Percentiles rank a stretch among this genome's conserved stretches.
These are phyloP conservation scores for Sporothrix dimorphospora DNA, from an alignment of 2,329 filamentous ascomycete species.

Conservation along the genomic window DNA sequence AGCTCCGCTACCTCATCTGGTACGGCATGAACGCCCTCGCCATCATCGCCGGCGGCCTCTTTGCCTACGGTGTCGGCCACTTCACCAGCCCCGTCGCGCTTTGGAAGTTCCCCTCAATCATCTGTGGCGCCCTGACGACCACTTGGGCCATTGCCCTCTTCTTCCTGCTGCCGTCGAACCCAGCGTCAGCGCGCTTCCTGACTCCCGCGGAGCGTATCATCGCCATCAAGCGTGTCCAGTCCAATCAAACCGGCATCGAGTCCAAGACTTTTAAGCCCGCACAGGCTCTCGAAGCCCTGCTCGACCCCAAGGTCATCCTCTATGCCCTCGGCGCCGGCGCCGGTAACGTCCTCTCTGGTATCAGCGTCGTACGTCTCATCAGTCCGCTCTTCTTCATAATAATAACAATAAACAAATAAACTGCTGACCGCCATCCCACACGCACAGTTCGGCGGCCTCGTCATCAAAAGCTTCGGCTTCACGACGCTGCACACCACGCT, in stretches of 20 bases:
- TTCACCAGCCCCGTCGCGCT: not conserved
- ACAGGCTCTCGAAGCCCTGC: constrained; percentile 27
- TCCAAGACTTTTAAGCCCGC: constrained; percentile 25
- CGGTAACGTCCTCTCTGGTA: not conserved
- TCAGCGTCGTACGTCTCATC: no score
- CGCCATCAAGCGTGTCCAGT: constrained; percentile 40
- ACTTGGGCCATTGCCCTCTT: not conserved
- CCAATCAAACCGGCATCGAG: constrained; percentile 43
- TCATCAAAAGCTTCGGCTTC: not conserved
- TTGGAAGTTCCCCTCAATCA: not conserved
- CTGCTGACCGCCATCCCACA: no score
- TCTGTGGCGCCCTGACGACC: not conserved
- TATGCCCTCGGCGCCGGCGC: not conserved
- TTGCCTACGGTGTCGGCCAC: not conserved
- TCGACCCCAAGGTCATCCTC: constrained; percentile 12
- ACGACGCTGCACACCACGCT: not conserved
- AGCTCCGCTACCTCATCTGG: not conserved
- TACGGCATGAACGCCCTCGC: not conserved
- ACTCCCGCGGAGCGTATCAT: constrained; percentile 31
- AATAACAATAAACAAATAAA: no score
- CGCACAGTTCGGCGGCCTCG: not conserved
- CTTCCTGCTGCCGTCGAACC: not conserved
- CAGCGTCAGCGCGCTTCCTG: not conserved
- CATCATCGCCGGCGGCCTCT: not conserved
- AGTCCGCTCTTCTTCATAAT: no score